Percentiles rank a stretch among this genome's conserved stretches.
Evolutionary conservation across 1,284 basidiomycete species (phyloP).

Genomic region (Megacollybia platyphylla): DNA sequence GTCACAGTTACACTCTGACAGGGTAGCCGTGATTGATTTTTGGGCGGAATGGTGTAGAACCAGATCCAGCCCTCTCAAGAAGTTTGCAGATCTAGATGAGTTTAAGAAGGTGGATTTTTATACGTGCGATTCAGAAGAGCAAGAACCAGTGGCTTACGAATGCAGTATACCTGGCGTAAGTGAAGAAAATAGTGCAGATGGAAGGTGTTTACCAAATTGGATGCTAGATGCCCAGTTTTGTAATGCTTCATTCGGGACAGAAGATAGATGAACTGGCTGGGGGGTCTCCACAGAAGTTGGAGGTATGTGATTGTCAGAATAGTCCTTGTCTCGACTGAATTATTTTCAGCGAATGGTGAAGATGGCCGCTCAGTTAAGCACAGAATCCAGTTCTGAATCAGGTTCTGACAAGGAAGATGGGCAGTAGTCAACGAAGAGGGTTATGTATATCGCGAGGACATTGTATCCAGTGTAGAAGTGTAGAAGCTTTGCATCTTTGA

Average conservation of each 20-base stretch:
- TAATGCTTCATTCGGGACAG: slow-evolving; percentile 49
- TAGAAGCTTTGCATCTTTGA: too few species aligned
- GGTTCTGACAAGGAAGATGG: too few species aligned
- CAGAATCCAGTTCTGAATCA: too few species aligned
- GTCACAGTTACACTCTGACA: slow-evolving; percentile 26
- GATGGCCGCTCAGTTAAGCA: too few species aligned
- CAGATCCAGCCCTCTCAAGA: slow-evolving; percentile 58
- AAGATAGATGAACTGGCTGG: slow-evolving; percentile 45
- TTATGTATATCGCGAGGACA: too few species aligned
- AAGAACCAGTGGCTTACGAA: slow-evolving; percentile 25
- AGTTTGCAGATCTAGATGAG: slow-evolving; percentile 22
- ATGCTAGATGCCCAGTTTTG: slow-evolving; percentile 57
- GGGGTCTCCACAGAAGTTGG: slow-evolving; percentile 25
- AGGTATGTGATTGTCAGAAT: slow-evolving; percentile 11
- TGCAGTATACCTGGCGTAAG: slow-evolving; percentile 41
- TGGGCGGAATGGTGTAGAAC: slow-evolving; percentile 44
- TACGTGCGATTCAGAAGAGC: slow-evolving; percentile 55
- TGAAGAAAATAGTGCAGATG: slow-evolving; percentile 3
- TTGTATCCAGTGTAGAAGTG: too few species aligned
- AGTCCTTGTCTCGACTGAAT: too few species aligned
- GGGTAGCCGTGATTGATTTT: slow-evolving; percentile 46
- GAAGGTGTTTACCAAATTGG: not conserved
- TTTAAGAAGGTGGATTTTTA: slow-evolving; percentile 39
- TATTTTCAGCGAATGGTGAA: too few species aligned
- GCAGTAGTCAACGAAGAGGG: too few species aligned